These are phyloP conservation scores for Psilocybe tampanensis DNA, from an alignment of 768 basidiomycete species.

Conservation along the genomic window DNA sequence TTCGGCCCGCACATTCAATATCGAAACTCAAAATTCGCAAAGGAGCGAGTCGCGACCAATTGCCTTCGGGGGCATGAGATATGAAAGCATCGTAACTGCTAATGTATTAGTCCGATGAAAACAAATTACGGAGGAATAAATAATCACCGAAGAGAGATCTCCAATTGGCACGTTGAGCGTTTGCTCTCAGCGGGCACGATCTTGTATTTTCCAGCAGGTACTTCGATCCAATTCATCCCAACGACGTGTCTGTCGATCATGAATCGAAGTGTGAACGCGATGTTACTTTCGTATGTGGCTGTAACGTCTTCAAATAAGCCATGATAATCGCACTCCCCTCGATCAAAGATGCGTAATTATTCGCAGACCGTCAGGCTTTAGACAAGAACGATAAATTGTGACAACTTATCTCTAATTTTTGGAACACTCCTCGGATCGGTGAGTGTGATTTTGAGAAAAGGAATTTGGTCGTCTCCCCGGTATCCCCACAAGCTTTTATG, in stretches of 20 bases:
- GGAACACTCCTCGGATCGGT: slow-evolving; percentile 76
- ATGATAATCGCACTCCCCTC: slow-evolving; percentile 69
- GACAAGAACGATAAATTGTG: slow-evolving; percentile 1
- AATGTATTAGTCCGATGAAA: not conserved
- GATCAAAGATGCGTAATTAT: slow-evolving; percentile 64
- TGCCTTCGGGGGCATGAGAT: slow-evolving; percentile 89
- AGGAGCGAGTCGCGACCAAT: slow-evolving; percentile 92
- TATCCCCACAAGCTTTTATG: slow-evolving; percentile 89
- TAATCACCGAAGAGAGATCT: slow-evolving; percentile 73
- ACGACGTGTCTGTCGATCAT: slow-evolving; percentile 98
- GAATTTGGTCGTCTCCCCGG: slow-evolving; percentile 71
- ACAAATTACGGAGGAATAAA: not conserved
- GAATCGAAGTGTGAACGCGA: slow-evolving; percentile 87
- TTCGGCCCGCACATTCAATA: slow-evolving; percentile 98
- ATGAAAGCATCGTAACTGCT: slow-evolving; percentile 81
- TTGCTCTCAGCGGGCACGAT: slow-evolving; percentile 58
- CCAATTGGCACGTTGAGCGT: slow-evolving; percentile 86
- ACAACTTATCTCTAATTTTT: slow-evolving; percentile 87
- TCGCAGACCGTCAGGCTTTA: slow-evolving; percentile 1
- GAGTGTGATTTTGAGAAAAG: slow-evolving; percentile 87
- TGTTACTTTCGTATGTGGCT: slow-evolving; percentile 92
- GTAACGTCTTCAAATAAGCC: slow-evolving; percentile 56
- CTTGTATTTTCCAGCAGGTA: slow-evolving; percentile 81
- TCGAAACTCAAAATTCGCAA: slow-evolving; percentile 95
- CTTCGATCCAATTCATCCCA: slow-evolving; percentile 99